Evolutionary conservation across 1,139 yeast genomes (phyloP).

Genomic region (Candida dubliniensis): DNA sequence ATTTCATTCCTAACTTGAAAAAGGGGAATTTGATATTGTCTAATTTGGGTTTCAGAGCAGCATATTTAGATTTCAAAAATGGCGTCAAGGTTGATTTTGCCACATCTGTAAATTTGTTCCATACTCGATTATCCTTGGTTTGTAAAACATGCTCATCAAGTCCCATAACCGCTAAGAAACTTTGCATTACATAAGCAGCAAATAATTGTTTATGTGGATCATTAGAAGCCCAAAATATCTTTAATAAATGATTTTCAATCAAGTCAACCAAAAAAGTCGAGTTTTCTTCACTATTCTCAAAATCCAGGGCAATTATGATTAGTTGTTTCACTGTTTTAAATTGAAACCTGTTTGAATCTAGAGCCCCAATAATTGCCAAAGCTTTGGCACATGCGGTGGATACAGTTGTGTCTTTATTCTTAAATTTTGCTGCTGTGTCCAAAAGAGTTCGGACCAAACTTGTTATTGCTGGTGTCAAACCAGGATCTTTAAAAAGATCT

Average conservation of each 20-base stretch:
- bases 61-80: slow-evolving; percentile 69
- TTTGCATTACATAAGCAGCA: slow-evolving; percentile 89
- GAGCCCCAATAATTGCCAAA: slow-evolving; percentile 73
- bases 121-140: slow-evolving; percentile 23
- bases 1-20: slow-evolving; percentile 34
- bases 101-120: slow-evolving; percentile 66
- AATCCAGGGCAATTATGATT: slow-evolving; percentile 57
- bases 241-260: slow-evolving; percentile 68
- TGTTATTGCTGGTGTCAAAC: slow-evolving; percentile 36
- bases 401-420: slow-evolving; percentile 48
- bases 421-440: slow-evolving; percentile 60
- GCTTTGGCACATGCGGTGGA: slow-evolving; percentile 65
- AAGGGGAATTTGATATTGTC: slow-evolving; percentile 36
- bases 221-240: slow-evolving; percentile 85
- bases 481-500: slow-evolving; percentile 32
- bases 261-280: slow-evolving; percentile 64
- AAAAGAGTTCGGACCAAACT: slow-evolving; percentile 56
- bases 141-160: slow-evolving; percentile 42
- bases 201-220: slow-evolving; percentile 84
- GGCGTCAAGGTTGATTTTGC: slow-evolving; percentile 79
- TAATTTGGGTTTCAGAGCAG: slow-evolving; percentile 44
- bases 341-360: slow-evolving; percentile 66
- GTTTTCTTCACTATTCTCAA: slow-evolving; percentile 62
- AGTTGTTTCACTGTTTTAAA: slow-evolving; percentile 45
- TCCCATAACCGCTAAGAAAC: slow-evolving; percentile 66